phyloP scores from a whole-genome alignment of 2,329 filamentous ascomycete species.

The Knoxdaviesia capensis region DNA sequence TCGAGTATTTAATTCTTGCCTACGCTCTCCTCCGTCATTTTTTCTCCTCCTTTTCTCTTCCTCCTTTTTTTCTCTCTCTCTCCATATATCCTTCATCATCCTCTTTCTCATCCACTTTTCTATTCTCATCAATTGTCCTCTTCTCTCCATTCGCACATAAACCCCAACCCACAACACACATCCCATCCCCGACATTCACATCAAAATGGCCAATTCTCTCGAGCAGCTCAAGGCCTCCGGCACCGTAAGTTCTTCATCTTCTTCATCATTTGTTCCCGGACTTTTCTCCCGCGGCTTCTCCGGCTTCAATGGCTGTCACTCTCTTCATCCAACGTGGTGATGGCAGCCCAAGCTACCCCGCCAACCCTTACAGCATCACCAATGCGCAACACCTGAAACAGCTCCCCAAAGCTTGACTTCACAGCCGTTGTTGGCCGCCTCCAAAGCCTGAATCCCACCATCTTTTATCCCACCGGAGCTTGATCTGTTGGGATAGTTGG shows the following conservation, averaged over 20 bases:
- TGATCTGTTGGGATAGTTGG: no score
- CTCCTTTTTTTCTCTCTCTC: conserved; percentile 1
- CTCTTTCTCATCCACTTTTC: background rate
- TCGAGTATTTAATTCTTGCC: conserved; percentile 1
- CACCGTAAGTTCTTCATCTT: conserved; percentile 50
- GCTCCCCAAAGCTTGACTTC: no score
- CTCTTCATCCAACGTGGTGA: background rate
- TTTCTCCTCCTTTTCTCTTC: conserved; percentile 1
- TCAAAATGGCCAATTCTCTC: conserved; percentile 64
- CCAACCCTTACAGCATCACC: no score
- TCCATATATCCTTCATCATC: conserved; percentile 1
- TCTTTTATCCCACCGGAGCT: no score
- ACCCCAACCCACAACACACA: background rate
- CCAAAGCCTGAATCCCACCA: no score
- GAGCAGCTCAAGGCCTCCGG: conserved; percentile 94
- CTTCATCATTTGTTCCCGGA: conserved; percentile 7
- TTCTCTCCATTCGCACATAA: conserved; percentile 1
- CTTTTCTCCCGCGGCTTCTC: conserved; percentile 12
- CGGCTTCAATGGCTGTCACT: background rate
- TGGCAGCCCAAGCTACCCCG: conserved; percentile 5
- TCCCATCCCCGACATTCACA: background rate
- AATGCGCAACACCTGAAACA: no score
- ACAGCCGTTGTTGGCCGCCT: no score
- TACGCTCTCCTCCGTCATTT: background rate
- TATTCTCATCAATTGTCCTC: conserved; percentile 1